phyloP scores from a whole-genome alignment of 2,329 filamentous ascomycete species.

The Trichoderma hamatum region DNA sequence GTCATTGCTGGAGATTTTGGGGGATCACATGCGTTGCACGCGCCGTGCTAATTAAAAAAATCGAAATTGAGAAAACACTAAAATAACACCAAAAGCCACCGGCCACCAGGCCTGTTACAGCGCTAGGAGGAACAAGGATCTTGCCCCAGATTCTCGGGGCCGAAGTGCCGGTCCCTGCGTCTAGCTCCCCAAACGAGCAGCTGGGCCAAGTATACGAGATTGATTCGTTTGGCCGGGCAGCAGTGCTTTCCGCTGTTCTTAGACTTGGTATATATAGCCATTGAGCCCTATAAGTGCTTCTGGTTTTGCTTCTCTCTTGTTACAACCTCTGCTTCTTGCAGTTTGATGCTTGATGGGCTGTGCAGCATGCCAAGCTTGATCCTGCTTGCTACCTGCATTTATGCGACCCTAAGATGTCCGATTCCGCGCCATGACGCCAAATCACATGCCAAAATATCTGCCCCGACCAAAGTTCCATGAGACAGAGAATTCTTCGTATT shows the following conservation, averaged over 20 bases:
- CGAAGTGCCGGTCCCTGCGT: slow-evolving; percentile 28
- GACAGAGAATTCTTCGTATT: neutral
- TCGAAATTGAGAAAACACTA: neutral
- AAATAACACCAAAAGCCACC: slow-evolving; percentile 1
- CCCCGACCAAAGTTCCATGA: neutral
- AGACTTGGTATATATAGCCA: neutral
- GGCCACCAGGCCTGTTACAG: slow-evolving; percentile 9
- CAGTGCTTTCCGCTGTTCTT: neutral
- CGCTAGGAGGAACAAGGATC: slow-evolving; percentile 34
- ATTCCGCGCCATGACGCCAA: neutral
- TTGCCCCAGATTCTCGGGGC: slow-evolving; percentile 39
- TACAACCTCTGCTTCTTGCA: neutral
- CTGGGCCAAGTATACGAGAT: neutral
- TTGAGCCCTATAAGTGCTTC: neutral
- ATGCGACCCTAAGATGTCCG: slow-evolving; percentile 3
- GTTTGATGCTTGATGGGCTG: neutral
- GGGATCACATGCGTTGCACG: slow-evolving; percentile 20
- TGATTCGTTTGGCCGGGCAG: neutral
- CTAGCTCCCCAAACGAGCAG: neutral
- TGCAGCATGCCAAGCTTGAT: neutral
- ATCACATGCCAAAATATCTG: slow-evolving; percentile 15
- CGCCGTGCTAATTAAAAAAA: slow-evolving; percentile 15
- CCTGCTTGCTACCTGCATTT: neutral
- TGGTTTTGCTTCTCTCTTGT: neutral
- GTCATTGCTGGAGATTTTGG: slow-evolving; percentile 13